A percentile compares a stretch with the other conserved stretches of the same genome.
Evolutionary conservation across 202 grass and related monocot genomes (phyloP).

Genomic region (Setaria italica): DNA sequence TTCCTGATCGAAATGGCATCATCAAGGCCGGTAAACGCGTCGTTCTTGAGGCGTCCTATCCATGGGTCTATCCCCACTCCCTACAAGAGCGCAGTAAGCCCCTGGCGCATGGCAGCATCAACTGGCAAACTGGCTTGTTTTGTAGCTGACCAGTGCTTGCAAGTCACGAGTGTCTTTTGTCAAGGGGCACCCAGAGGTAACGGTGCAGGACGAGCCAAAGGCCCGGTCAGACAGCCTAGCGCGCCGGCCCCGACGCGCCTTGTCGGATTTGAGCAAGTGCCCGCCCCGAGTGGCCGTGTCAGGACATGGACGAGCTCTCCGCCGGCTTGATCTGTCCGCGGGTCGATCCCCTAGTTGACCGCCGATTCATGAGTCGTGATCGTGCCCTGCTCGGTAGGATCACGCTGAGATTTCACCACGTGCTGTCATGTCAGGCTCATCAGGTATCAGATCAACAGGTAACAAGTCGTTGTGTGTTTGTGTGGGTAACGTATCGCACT

Average conservation of each 20-base stretch:
- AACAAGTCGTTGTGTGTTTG: too few species aligned
- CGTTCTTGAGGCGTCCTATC: too few species aligned
- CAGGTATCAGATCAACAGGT: too few species aligned
- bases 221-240: background rate
- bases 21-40: too few species aligned
- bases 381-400: background rate
- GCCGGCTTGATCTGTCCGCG: background rate
- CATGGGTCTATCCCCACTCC: too few species aligned
- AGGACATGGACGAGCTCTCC: too few species aligned
- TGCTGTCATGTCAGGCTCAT: background rate
- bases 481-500: too few species aligned
- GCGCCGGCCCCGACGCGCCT: background rate
- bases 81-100: background rate
- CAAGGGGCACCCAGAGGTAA: too few species aligned
- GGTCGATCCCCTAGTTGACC: background rate
- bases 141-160: too few species aligned
- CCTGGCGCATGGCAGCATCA: background rate
- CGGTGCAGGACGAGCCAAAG: background rate
- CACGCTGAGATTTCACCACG: background rate
- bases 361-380: background rate
- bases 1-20: slow-evolving; percentile 1
- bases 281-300: background rate
- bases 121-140: too few species aligned
- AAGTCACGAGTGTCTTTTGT: background rate
- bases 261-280: background rate